Evolutionary conservation across 208 protist species (phyloP).

Genomic region (Balamuthia mandrillaris): DNA sequence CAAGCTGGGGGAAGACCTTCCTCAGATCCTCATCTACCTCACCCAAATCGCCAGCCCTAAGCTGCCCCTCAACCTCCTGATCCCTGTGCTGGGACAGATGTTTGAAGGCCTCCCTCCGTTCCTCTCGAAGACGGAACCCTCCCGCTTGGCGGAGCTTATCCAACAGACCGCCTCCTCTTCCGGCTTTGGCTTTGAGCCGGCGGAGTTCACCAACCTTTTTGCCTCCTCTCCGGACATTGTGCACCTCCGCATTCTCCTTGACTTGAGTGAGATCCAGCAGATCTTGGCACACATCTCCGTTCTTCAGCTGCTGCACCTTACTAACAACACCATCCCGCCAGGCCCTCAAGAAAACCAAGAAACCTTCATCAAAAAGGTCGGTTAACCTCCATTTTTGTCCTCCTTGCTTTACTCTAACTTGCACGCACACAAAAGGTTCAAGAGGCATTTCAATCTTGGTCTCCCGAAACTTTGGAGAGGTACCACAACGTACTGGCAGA

Average conservation of each 20-base stretch:
- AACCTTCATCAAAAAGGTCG: slow-evolving; percentile 28
- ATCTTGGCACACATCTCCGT: slow-evolving; percentile 40
- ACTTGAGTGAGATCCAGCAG: slow-evolving; percentile 28
- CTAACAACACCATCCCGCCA: slow-evolving; percentile 59
- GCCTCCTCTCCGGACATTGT: too few relatives aligned
- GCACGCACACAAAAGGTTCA: too few relatives aligned
- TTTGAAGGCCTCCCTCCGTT: slow-evolving; percentile 56
- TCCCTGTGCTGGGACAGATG: slow-evolving; percentile 53
- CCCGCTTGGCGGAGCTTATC: slow-evolving; percentile 9
- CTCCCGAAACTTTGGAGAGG: slow-evolving; percentile 4
- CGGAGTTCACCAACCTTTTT: slow-evolving; percentile 30
- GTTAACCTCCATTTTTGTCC: background rate
- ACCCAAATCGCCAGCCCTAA: slow-evolving; percentile 37
- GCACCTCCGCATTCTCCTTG: slow-evolving; percentile 29
- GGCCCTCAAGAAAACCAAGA: slow-evolving; percentile 52
- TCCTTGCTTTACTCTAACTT: too few relatives aligned
- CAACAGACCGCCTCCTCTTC: slow-evolving; percentile 1
- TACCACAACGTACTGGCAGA: slow-evolving; percentile 45
- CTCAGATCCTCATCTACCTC: slow-evolving; percentile 34
- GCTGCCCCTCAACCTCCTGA: slow-evolving; percentile 33
- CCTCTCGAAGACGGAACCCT: slow-evolving; percentile 33
- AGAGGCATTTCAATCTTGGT: slow-evolving; percentile 51
- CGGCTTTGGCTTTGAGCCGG: slow-evolving; percentile 41
- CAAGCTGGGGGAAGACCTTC: slow-evolving; percentile 40
- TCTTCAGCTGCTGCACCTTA: slow-evolving; percentile 55